These are phyloP conservation scores for Xylaria sp. DNA, from an alignment of 495 filamentous ascomycete genomes.

Conservation along the genomic window DNA sequence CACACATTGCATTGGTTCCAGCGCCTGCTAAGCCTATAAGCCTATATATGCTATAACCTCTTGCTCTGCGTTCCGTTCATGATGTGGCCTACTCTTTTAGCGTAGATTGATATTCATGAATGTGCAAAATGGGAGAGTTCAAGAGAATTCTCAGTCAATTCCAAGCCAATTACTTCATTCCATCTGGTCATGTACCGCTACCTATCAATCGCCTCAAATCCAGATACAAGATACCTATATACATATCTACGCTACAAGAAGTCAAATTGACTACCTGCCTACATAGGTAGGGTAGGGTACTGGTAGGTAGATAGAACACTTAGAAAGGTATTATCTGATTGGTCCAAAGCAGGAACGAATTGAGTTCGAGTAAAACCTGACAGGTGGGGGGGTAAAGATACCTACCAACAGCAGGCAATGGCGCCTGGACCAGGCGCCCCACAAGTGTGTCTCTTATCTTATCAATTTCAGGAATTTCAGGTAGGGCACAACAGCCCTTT, in stretches of 20 bases:
- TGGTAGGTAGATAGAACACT: too few relatives aligned
- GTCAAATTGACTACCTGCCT: too few relatives aligned
- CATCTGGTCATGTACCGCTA: not conserved
- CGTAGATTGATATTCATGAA: not conserved
- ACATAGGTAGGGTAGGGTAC: too few relatives aligned
- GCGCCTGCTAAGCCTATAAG: not conserved
- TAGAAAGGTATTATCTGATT: constrained; percentile 18
- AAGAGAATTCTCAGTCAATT: not conserved
- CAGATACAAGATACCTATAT: not conserved
- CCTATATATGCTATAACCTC: constrained; percentile 13
- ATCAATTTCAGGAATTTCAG: constrained; percentile 30
- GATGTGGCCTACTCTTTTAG: not conserved
- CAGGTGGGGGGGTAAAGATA: not conserved
- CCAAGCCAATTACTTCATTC: not conserved
- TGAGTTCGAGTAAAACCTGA: not conserved
- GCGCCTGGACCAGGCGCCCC: not conserved
- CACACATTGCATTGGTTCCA: not conserved
- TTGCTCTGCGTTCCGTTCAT: not conserved
- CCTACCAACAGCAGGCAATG: not conserved
- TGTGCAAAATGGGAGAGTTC: not conserved
- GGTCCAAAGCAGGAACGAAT: not conserved
- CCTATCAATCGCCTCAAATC: not conserved
- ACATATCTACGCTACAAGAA: too few relatives aligned
- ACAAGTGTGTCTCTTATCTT: constrained; percentile 17
- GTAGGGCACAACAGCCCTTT: constrained; percentile 43